Conservation (phyloP, 2,329 filamentous ascomycete genomes). For the Fonsecaea multimorphosa region DNA sequence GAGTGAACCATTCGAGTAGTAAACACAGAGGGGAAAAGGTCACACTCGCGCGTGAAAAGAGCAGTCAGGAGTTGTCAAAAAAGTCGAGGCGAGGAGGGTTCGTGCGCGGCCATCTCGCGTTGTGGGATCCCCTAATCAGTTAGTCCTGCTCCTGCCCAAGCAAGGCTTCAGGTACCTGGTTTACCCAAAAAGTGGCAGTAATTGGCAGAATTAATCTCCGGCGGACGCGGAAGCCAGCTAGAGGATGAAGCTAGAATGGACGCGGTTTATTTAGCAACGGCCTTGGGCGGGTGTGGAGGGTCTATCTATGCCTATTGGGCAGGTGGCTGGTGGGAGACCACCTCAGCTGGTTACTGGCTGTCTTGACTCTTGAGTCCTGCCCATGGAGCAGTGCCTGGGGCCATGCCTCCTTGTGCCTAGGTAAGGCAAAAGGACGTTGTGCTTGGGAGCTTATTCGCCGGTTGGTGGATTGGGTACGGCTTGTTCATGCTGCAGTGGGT, state of each 20-base stretch:
- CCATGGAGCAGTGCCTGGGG: slow-evolving; percentile 12
- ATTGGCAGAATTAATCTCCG: slow-evolving; percentile 25
- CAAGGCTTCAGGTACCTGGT: slow-evolving; percentile 7
- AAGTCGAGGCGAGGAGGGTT: slow-evolving; percentile 17
- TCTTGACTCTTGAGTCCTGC: too few relatives aligned
- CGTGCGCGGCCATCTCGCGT: slow-evolving; percentile 23
- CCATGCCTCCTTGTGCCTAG: slow-evolving; percentile 11
- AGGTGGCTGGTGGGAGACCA: background rate
- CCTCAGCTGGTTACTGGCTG: background rate
- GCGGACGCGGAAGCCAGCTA: slow-evolving; percentile 17
- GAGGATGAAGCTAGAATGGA: slow-evolving; percentile 9
- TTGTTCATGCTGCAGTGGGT: slow-evolving; percentile 19
- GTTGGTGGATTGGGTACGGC: background rate
- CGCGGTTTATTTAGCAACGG: slow-evolving; percentile 17
- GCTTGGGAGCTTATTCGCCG: background rate
- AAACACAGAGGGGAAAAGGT: slow-evolving; percentile 7
- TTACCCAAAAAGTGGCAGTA: slow-evolving; percentile 10
- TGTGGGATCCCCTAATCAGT: slow-evolving; percentile 13
- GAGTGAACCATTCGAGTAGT: background rate
- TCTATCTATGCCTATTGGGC: background rate
- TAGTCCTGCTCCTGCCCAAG: background rate
- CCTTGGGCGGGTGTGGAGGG: background rate
- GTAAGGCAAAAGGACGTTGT: background rate
- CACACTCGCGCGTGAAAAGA: slow-evolving; percentile 4
- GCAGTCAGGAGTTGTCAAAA: slow-evolving; percentile 21